These are phyloP conservation scores for Axilococcus clingmanii DNA, from an alignment of 139 green algal species.

Conservation along the genomic window DNA sequence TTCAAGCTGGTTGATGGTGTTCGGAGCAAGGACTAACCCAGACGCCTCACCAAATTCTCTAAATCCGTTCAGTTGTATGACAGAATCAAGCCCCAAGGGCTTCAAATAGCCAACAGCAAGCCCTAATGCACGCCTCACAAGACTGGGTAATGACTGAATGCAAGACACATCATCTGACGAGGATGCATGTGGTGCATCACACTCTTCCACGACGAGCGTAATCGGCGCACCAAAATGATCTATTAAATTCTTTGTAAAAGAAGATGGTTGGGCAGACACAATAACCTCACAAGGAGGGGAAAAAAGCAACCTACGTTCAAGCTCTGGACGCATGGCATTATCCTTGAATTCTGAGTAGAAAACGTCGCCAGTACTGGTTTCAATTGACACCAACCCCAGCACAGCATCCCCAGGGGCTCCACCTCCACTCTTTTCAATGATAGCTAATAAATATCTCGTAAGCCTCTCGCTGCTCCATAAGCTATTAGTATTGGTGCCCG, in stretches of 20 bases:
- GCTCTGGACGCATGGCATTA: conserved; percentile 29
- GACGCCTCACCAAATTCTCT: conserved; percentile 3
- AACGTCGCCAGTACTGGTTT: conserved; percentile 62
- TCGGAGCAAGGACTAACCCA: conserved; percentile 21
- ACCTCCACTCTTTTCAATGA: background rate
- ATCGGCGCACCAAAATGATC: background rate
- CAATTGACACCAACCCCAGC: conserved; percentile 73
- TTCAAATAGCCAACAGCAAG: conserved; percentile 50
- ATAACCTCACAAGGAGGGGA: conserved; percentile 63
- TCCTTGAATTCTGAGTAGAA: conserved; percentile 46
- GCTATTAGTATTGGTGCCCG: too few species aligned
- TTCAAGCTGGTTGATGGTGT: conserved; percentile 35
- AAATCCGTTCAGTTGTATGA: conserved; percentile 36
- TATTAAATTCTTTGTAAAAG: conserved; percentile 39
- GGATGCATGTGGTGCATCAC: background rate
- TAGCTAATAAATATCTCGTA: too few species aligned
- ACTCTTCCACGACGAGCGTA: too few species aligned
- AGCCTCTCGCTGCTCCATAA: too few species aligned
- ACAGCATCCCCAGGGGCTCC: background rate
- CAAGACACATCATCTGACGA: background rate
- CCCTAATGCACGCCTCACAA: conserved; percentile 43
- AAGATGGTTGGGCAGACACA: conserved; percentile 23
- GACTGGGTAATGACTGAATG: background rate
- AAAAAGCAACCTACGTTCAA: conserved; percentile 60
- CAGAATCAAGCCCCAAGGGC: conserved; percentile 49